Percentiles rank a stretch among this genome's conserved stretches.
Conservation (phyloP, 306 rosid genomes). For the Inga leiocalycina region DNA sequence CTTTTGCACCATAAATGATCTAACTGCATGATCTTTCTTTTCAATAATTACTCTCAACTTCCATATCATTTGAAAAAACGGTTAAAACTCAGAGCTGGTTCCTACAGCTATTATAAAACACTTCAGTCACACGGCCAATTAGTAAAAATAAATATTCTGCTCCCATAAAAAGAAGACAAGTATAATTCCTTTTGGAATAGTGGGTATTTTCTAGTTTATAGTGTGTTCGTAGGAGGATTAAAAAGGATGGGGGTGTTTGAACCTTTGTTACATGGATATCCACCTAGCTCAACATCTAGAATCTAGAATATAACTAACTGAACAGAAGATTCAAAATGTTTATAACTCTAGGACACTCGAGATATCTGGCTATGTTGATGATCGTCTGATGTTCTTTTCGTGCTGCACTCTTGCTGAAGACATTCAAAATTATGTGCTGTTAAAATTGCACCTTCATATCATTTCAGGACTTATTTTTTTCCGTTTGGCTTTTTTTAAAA, state of each 20-base stretch:
- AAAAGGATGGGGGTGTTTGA: neutral
- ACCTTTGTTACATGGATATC: neutral
- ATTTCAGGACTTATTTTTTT: neutral
- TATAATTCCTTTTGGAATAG: neutral
- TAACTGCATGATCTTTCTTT: constrained; percentile 13
- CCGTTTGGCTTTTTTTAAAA: no score
- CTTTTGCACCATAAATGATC: neutral
- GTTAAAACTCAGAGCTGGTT: neutral
- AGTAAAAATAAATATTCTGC: constrained; percentile 2
- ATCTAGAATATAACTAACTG: neutral
- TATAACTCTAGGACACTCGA: neutral
- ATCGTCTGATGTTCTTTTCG: neutral
- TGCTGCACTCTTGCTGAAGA: constrained; percentile 5
- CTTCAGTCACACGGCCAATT: neutral
- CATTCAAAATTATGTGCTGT: neutral
- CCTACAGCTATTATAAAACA: neutral
- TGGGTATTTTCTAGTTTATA: neutral
- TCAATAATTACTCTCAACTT: neutral
- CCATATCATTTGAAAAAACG: neutral
- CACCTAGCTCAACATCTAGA: neutral
- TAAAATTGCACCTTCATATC: no score
- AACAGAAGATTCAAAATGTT: neutral
- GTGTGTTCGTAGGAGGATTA: neutral
- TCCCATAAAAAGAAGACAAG: neutral
- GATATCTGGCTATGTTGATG: neutral